Conservation (phyloP, 1,139 yeast species). For the Protomyces inouyei region DNA sequence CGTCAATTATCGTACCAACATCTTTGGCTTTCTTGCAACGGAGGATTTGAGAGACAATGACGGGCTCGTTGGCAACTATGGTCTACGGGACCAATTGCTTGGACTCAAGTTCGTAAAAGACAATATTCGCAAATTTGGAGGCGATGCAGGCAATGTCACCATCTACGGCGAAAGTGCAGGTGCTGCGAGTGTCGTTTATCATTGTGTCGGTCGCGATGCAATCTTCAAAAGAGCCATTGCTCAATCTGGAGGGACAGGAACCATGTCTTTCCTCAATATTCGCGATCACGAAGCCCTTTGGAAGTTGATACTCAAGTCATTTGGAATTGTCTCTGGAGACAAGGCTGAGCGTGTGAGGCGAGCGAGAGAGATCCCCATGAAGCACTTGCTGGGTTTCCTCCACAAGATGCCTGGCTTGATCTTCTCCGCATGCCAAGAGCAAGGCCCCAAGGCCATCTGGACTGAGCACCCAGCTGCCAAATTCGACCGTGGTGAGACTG, state of each 20-base stretch:
- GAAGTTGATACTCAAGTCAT: conserved; percentile 5
- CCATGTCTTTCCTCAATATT: conserved; percentile 9
- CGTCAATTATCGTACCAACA: conserved; percentile 41
- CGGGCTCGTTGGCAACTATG: conserved; percentile 38
- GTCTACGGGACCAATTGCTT: conserved; percentile 39
- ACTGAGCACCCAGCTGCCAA: conserved; percentile 14
- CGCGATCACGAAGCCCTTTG: conserved; percentile 10
- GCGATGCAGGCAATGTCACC: conserved; percentile 40
- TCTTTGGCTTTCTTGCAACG: conserved; percentile 39
- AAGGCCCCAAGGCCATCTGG: conserved; percentile 25
- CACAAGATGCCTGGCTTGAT: conserved; percentile 3
- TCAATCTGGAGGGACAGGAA: conserved; percentile 20
- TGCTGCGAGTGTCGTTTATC: conserved; percentile 34
- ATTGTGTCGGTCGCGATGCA: conserved; percentile 13
- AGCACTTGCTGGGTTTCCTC: conserved; percentile 2
- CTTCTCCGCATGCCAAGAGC: conserved; percentile 13
- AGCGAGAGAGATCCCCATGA: conserved; percentile 5
- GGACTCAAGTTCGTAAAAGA: conserved; percentile 42
- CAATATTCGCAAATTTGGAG: conserved; percentile 41
- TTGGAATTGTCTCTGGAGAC: conserved; percentile 1
- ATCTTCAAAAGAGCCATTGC: conserved; percentile 23
- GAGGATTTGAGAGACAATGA: conserved; percentile 31
- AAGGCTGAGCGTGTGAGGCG: conserved; percentile 1
- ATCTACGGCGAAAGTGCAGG: conserved; percentile 44
- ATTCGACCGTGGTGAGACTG: conserved; percentile 8